Evolutionary conservation across 768 basidiomycete species (phyloP).

Genomic region (Tremella fuciformis): DNA sequence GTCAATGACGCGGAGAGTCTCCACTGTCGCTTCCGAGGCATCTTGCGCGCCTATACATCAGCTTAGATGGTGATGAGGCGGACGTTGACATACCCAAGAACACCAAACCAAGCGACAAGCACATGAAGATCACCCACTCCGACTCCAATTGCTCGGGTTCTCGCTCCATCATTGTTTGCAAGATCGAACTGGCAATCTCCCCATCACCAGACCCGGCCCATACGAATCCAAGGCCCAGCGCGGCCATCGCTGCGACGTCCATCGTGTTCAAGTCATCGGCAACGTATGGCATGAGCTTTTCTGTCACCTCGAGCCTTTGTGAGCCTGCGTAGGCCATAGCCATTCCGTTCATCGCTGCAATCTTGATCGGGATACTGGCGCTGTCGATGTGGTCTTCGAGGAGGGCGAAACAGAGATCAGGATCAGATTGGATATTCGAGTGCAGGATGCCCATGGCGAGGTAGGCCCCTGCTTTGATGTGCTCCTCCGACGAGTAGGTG

Average conservation of each 20-base stretch:
- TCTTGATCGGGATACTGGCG: constrained; percentile 76
- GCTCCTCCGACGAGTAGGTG: constrained; percentile 90
- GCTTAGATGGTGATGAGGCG: neutral
- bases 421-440: constrained; percentile 82
- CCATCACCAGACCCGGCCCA: constrained; percentile 94
- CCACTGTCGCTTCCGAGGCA: constrained; percentile 85
- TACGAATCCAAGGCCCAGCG: constrained; percentile 87
- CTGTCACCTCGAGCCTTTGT: constrained; percentile 77
- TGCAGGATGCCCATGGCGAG: constrained; percentile 92
- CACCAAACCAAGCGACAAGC: constrained; percentile 79
- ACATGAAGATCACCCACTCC: constrained; percentile 92
- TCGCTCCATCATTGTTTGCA: constrained; percentile 77
- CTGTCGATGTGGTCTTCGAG: constrained; percentile 86
- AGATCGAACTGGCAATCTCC: constrained; percentile 80
- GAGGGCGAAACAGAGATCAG: constrained; percentile 86
- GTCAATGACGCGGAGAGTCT: constrained; percentile 86
- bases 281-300: constrained; percentile 73
- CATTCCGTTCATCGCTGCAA: constrained; percentile 82
- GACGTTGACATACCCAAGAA: constrained; percentile 68
- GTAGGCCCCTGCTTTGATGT: constrained; percentile 96
- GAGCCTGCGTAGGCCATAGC: constrained; percentile 94
- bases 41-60: constrained; percentile 73
- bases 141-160: constrained; percentile 67
- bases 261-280: constrained; percentile 77
- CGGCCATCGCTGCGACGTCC: constrained; percentile 82